Evolutionary conservation across 129 eudicot species (phyloP).

Genomic region (Kitagawia praeruptora): DNA sequence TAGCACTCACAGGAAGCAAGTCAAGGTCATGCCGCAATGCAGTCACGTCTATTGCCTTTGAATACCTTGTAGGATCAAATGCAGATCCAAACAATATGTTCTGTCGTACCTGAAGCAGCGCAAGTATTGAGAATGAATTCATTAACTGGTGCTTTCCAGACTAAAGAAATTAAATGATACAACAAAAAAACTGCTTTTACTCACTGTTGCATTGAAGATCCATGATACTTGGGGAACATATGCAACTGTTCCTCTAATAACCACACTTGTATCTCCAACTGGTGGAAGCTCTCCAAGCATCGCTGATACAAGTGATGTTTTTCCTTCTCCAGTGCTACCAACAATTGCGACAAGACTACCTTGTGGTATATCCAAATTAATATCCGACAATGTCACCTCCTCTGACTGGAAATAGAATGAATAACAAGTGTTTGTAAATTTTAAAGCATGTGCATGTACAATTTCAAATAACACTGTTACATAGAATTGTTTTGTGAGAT

Average conservation of each 20-base stretch:
- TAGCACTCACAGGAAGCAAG: conserved; percentile 62
- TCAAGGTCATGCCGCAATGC: conserved; percentile 76
- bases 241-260: conserved; percentile 81
- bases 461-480: background rate
- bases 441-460: background rate
- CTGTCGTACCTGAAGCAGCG: conserved; percentile 58
- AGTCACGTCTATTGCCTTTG: conserved; percentile 68
- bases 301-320: conserved; percentile 90
- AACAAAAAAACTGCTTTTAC: conserved; percentile 15
- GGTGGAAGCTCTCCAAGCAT: conserved; percentile 97
- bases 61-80: conserved; percentile 55
- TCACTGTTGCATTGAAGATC: conserved; percentile 94
- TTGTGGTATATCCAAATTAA: conserved; percentile 66
- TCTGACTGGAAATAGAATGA: conserved; percentile 46
- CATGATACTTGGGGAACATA: conserved; percentile 97
- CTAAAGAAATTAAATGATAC: background rate
- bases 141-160: background rate
- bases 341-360: conserved; percentile 86
- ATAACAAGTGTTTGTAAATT: background rate
- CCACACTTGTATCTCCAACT: conserved; percentile 47
- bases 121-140: background rate
- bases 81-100: conserved; percentile 84
- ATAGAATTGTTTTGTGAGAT: background rate
- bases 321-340: conserved; percentile 97
- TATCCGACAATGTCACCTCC: conserved; percentile 57